These are phyloP conservation scores for Didymella keratinophila DNA, from an alignment of 2,329 filamentous ascomycete genomes.

Conservation along the genomic window DNA sequence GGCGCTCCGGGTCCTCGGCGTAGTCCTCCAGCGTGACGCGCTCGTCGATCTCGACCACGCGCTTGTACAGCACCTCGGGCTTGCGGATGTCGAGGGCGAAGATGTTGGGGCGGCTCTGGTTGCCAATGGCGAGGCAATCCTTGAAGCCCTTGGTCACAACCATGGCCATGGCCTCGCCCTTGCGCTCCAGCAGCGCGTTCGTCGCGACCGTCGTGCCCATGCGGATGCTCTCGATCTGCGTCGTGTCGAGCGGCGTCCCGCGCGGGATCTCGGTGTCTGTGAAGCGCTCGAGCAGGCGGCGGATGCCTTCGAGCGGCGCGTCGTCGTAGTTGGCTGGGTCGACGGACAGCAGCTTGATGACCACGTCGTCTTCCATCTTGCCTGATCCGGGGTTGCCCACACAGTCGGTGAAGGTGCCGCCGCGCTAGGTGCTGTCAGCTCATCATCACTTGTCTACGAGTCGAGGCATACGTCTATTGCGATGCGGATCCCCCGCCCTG, in stretches of 20 bases:
- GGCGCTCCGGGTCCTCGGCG: conserved; percentile 80
- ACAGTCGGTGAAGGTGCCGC: conserved; percentile 92
- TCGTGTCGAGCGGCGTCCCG: conserved; percentile 80
- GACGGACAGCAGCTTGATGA: conserved; percentile 89
- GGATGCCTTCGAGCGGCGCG: conserved; percentile 89
- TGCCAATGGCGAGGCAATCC: conserved; percentile 87
- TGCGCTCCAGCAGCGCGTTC: conserved; percentile 87
- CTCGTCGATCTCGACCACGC: conserved; percentile 89
- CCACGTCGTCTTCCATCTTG: conserved; percentile 73
- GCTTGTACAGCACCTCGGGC: conserved; percentile 85
- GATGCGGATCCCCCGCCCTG: conserved; percentile 70
- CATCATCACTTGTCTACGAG: too few species aligned
- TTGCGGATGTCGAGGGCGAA: conserved; percentile 89
- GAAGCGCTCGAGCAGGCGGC: conserved; percentile 83
- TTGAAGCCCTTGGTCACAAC: conserved; percentile 88
- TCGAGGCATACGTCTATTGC: conserved; percentile 65
- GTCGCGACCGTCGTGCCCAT: conserved; percentile 97
- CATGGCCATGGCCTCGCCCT: conserved; percentile 87
- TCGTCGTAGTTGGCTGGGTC: conserved; percentile 91
- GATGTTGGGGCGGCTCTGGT: conserved; percentile 87
- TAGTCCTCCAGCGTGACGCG: conserved; percentile 91
- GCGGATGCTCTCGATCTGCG: conserved; percentile 85
- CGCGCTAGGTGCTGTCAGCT: conserved; percentile 60
- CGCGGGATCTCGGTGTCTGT: conserved; percentile 77
- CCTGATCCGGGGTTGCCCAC: conserved; percentile 79